phyloP scores from a whole-genome alignment of 208 protist genomes.

The Acanthamoeba polyphaga region DNA sequence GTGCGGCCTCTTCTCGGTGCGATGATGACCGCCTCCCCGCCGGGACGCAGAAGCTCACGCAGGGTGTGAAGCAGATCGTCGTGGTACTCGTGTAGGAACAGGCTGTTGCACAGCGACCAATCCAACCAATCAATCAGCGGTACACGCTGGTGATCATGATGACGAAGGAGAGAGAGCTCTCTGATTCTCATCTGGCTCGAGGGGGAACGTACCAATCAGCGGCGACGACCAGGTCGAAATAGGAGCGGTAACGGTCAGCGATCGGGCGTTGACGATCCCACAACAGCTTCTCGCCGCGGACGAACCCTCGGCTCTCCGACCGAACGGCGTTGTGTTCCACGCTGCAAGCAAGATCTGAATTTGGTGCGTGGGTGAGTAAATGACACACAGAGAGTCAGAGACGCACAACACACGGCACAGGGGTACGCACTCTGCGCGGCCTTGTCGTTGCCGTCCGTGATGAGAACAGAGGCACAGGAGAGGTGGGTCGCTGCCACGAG shows the following conservation, averaged over 20 bases:
- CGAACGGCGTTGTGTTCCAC: neutral
- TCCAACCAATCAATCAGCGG: neutral
- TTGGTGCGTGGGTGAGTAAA: neutral
- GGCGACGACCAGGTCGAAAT: constrained; percentile 1
- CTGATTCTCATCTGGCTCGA: neutral
- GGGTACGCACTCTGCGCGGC: neutral
- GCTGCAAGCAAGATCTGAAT: neutral
- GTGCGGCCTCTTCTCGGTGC: neutral
- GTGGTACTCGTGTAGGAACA: constrained; percentile 46
- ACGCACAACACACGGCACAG: neutral
- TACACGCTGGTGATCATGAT: too few relatives aligned
- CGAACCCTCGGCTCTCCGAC: neutral
- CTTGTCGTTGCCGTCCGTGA: constrained; percentile 52
- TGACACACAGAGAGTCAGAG: too few relatives aligned
- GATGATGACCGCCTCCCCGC: neutral
- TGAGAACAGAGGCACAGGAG: neutral
- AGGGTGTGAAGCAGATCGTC: constrained; percentile 24
- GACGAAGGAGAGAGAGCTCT: neutral
- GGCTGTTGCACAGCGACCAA: neutral
- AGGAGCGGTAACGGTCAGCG: neutral
- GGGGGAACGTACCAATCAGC: constrained; percentile 12
- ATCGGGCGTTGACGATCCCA: neutral
- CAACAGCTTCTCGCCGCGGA: constrained; percentile 42
- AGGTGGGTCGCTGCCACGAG: neutral
- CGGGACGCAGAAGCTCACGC: neutral